Base-by-base conservation (phyloP, 306 rosid genomes). In the Sphenostylis stenocarpa region DNA sequence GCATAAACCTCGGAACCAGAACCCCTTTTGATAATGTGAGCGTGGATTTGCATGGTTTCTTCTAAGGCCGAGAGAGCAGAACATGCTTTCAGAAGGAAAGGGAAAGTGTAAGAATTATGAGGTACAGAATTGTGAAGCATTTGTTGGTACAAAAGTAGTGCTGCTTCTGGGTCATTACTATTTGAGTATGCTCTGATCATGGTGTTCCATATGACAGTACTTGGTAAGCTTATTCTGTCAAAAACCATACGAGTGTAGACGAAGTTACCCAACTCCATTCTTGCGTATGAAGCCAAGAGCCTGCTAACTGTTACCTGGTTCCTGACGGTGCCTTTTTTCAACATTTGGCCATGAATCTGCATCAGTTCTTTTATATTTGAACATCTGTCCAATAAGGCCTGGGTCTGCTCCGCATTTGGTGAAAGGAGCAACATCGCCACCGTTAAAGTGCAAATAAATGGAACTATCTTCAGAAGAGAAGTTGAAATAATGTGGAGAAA, bases 11-110 rank as follows among this genome's bases (percentile, higher is more conserved):
- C 92, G 0, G 65, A 85, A 74, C 89, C 81, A 71, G 85, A 86
- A 33, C 91, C 91, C 73, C 79, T 66, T 81, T 89, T 89, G 75
- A 91, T 51, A 12, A 91, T 73, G 7, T 82, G 88, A 73, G 86
- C 71, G 6, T 89, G 91, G 73, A 91, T 51, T 82, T 86, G 92
- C 53, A 58, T 65, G 52, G 88, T 80, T 88, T 91, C 90, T 68
- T 78, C 85, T 1, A 83, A 68, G 31, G 90, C 87, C 14, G 84
- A 83, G 53, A 87, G 77, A 36, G 63, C 57, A 60, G 89, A 82
- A 72, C 97, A 91, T 44, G 94, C 90, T 87, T 87, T 91, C 68
- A 91, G 92, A 76, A 89, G 77, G 77, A 81, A 91, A 85, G 97
- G 91, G 78, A 87, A 89, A 21, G 97, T 89, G 83, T 89, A 77